Conservation (phyloP, 78 protist genomes). For the Emiliania huxleyi region DNA sequence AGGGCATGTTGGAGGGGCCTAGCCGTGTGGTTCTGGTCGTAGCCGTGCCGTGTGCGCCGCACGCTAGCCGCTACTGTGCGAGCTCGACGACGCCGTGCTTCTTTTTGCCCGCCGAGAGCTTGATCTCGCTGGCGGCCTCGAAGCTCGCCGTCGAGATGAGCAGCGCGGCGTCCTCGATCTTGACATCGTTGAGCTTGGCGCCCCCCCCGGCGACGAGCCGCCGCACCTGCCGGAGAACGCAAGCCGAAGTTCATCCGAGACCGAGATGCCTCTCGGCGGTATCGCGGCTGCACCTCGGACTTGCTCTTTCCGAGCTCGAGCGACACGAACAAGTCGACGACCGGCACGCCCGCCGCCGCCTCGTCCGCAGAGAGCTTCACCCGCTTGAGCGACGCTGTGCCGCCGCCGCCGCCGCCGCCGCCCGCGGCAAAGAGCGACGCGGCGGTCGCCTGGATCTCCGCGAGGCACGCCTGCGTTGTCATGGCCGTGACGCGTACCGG, state of each 20-base stretch:
- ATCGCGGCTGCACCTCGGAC: slow-evolving; percentile 1
- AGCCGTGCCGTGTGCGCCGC: no score
- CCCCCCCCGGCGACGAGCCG: slow-evolving; percentile 12
- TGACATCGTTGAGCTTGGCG: slow-evolving; percentile 28
- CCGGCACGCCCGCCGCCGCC: neutral
- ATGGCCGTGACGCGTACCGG: no score
- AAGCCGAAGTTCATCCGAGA: neutral
- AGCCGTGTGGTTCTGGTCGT: no score
- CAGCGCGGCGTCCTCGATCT: neutral
- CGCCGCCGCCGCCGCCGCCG: no score
- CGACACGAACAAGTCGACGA: slow-evolving; percentile 3
- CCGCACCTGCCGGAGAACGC: neutral
- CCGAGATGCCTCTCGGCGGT: no score
- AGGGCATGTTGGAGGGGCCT: no score
- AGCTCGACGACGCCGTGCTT: slow-evolving; percentile 47
- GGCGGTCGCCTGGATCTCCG: slow-evolving; percentile 20
- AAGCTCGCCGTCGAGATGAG: neutral
- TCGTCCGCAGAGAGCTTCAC: neutral
- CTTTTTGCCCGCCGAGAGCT: slow-evolving; percentile 42
- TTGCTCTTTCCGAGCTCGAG: slow-evolving; percentile 34
- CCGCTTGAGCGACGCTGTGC: neutral
- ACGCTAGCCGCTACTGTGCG: no score
- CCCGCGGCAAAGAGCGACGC: slow-evolving; percentile 10
- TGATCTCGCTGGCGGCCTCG: neutral
- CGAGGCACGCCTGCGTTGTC: no score